Evolutionary conservation across 192 early-diverging fungal species (phyloP).

Genomic region (Coemansia sp.): DNA sequence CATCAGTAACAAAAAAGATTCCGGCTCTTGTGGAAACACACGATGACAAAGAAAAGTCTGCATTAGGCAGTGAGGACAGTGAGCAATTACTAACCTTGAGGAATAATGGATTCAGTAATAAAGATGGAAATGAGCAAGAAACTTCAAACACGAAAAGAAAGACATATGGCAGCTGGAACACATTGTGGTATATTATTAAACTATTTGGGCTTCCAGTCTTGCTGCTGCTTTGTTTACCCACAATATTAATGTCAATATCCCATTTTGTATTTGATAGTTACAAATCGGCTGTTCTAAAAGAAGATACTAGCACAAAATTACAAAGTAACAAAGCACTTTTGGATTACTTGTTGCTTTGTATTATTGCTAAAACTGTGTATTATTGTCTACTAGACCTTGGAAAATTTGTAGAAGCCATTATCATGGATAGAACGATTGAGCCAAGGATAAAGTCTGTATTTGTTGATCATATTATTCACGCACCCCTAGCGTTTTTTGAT

Average conservation of each 20-base stretch:
- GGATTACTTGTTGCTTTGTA: not conserved
- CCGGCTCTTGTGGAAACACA: not conserved
- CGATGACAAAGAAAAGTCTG: not conserved
- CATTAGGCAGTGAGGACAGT: too few relatives aligned
- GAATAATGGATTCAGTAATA: too few relatives aligned
- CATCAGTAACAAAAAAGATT: not conserved
- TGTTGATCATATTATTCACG: not conserved
- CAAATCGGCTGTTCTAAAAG: constrained; percentile 10
- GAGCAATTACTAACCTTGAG: too few relatives aligned
- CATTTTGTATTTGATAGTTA: constrained; percentile 21
- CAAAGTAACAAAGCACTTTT: not conserved
- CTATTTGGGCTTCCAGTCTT: constrained; percentile 23
- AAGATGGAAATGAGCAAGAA: too few relatives aligned
- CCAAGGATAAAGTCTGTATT: not conserved
- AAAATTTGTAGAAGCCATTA: not conserved
- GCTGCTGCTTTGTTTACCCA: constrained; percentile 4
- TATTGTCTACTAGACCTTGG: not conserved
- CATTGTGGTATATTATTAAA: constrained; percentile 7
- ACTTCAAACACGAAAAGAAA: too few relatives aligned
- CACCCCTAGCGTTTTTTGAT: constrained; percentile 2
- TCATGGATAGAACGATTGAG: not conserved
- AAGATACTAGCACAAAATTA: not conserved
- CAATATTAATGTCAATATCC: constrained; percentile 14
- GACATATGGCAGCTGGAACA: not conserved
- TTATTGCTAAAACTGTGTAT: not conserved